Percentiles rank a stretch among this genome's conserved stretches.
Conservation (phyloP, 2,329 filamentous ascomycete species). For the Sporothrix inflata region DNA sequence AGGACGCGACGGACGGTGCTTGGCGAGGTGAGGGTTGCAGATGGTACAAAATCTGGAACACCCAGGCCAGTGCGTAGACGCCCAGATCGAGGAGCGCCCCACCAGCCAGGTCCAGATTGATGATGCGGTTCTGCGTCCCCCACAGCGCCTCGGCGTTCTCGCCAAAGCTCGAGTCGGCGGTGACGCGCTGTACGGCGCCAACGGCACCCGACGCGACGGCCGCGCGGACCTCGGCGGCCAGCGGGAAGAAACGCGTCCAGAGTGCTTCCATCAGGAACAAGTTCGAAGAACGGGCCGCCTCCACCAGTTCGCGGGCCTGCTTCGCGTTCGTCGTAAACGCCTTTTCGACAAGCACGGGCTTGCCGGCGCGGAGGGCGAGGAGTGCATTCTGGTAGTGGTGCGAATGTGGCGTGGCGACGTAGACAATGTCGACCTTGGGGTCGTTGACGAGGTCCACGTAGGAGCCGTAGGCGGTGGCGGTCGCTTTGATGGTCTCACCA, state of each 20-base stretch:
- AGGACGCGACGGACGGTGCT: conserved; percentile 66
- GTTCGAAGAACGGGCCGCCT: conserved; percentile 71
- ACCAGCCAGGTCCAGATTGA: conserved; percentile 81
- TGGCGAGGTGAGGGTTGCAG: conserved; percentile 60
- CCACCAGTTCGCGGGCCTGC: conserved; percentile 72
- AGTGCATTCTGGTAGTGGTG: conserved; percentile 91
- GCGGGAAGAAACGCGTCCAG: conserved; percentile 86
- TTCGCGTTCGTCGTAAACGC: conserved; percentile 81
- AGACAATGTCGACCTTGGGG: conserved; percentile 79
- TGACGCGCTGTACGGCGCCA: conserved; percentile 63
- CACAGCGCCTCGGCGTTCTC: conserved; percentile 46
- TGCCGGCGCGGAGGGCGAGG: conserved; percentile 73
- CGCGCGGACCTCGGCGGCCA: conserved; percentile 75
- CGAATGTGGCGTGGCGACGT: conserved; percentile 87
- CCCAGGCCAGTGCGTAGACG: conserved; percentile 86
- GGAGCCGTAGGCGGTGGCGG: conserved; percentile 74
- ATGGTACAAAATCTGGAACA: conserved; percentile 86
- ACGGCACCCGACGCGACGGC: conserved; percentile 59
- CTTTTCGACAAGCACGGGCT: conserved; percentile 89
- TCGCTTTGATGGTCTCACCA: conserved; percentile 58
- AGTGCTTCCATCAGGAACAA: conserved; percentile 84
- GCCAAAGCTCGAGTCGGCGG: conserved; percentile 64
- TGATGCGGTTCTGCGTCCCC: conserved; percentile 67
- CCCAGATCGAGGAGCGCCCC: conserved; percentile 82
- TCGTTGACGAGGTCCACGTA: conserved; percentile 82